phyloP scores from a whole-genome alignment of 2,329 filamentous ascomycete species.

The Monosporascus ibericus region DNA sequence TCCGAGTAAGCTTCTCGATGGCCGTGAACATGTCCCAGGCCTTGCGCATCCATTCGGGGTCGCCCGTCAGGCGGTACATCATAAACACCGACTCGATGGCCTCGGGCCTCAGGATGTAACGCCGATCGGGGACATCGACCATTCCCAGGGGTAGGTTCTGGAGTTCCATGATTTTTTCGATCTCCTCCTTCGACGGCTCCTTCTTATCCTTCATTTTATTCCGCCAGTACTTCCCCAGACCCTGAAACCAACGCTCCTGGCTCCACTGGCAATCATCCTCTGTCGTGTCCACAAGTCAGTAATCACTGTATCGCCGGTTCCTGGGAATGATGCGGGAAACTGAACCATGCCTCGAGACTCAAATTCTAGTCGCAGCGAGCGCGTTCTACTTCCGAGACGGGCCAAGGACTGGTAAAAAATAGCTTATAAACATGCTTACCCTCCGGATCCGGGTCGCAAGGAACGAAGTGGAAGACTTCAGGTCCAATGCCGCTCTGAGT shows the following conservation, averaged over 20 bases:
- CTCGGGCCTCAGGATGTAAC: slow-evolving; percentile 67
- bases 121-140: slow-evolving; percentile 45
- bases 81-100: slow-evolving; percentile 78
- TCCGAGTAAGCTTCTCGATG: slow-evolving; percentile 54
- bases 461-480: slow-evolving; percentile 48
- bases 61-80: slow-evolving; percentile 68
- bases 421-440: too few relatives aligned
- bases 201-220: slow-evolving; percentile 11
- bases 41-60: slow-evolving; percentile 57
- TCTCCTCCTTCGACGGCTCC: slow-evolving; percentile 16
- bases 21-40: slow-evolving; percentile 70
- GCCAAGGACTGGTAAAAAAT: too few relatives aligned
- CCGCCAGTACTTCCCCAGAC: slow-evolving; percentile 21
- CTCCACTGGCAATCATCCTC: slow-evolving; percentile 26
- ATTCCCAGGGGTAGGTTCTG: slow-evolving; percentile 49
- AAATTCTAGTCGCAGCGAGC: too few relatives aligned
- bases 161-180: slow-evolving; percentile 32
- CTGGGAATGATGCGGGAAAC: too few relatives aligned
- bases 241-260: slow-evolving; percentile 19
- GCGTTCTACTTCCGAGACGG: too few relatives aligned
- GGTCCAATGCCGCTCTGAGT: slow-evolving; percentile 56
- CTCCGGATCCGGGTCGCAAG: slow-evolving; percentile 24
- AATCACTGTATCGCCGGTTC: too few relatives aligned
- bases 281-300: too few relatives aligned
- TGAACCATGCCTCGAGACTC: too few relatives aligned